Evolutionary conservation across 2,329 filamentous ascomycete genomes (phyloP), one percentile per base, ranked within the genome.

Genomic region (Mycosphaerelloides madeirae): DNA sequence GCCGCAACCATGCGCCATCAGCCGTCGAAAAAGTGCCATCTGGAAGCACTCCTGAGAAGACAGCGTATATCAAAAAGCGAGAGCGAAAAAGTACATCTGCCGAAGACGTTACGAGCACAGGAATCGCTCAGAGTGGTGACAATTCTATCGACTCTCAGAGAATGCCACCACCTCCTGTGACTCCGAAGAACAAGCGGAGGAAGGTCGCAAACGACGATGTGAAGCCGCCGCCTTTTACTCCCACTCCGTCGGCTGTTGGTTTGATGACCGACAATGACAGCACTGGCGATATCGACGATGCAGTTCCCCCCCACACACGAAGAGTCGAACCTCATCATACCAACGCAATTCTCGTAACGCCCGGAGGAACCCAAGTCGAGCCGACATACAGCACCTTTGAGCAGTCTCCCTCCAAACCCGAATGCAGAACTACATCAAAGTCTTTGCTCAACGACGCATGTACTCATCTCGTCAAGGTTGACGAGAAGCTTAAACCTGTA

Each of bases 361-460:
- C 85, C 2, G 77, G 82, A 59, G 82, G 83, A 3, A 84, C 81
- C 2, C 75, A 79, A 34, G 61, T 87, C 6, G 68, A 85, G 18
- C 72, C 75, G 9, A 72, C 69, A 40, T 65, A 65, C 54, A 52
- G 68, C 58, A 61, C 64, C 7, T 66, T 65, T 5, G 64, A 64
- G 14, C 50, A 59, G n/a, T 65, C 49, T 54, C 71, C 49, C 51
- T 70, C 56, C 4, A 56, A 54, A 37, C 33, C 50, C 4, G 38
- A 35, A 71, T 66, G 48, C 55, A 64, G 47, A 60, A 52, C 59
- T 60, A 41, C 32, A n/a, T 86, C 83, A 4, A 52, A 56, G 28
- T 47, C 78, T 39, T 68, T 96, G 13, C 76, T 97, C 2, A 75
- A 85, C 32, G 77, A 88, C 58, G 91, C 88, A 3, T 80, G 83